Evolutionary conservation across 352 stramenopile species (phyloP).

Genomic region (Globisporangium middletonii): DNA sequence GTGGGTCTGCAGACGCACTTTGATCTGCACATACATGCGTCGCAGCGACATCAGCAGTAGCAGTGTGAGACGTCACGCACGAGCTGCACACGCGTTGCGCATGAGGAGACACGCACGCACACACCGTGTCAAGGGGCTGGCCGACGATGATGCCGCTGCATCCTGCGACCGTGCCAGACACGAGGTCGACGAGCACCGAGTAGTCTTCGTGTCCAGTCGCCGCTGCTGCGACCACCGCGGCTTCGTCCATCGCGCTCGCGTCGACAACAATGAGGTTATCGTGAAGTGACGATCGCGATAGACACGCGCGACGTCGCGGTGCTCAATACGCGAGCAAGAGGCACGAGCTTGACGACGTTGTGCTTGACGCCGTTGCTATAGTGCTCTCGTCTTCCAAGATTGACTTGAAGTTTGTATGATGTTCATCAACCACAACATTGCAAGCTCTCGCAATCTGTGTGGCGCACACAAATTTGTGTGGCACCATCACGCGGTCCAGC

Average conservation of each 20-base stretch:
- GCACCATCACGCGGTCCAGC: no score
- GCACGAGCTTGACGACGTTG: no score
- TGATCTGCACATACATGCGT: slow-evolving; percentile 19
- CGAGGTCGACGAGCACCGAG: slow-evolving; percentile 47
- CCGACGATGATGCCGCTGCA: slow-evolving; percentile 52
- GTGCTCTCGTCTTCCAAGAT: no score
- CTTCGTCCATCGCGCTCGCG: slow-evolving; percentile 2
- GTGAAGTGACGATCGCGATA: neutral
- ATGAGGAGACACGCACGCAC: neutral
- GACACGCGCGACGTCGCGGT: neutral
- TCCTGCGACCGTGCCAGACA: slow-evolving; percentile 40
- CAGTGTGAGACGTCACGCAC: neutral
- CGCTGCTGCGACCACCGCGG: slow-evolving; percentile 15
- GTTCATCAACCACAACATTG: no score
- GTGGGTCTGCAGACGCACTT: slow-evolving; percentile 58
- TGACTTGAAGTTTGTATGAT: no score
- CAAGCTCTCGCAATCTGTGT: no score
- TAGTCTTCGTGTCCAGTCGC: slow-evolving; percentile 28
- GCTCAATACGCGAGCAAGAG: no score
- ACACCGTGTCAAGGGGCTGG: slow-evolving; percentile 53
- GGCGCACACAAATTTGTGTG: no score
- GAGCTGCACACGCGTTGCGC: neutral
- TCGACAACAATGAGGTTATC: no score
- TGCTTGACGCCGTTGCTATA: no score
- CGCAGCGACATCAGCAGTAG: neutral